A percentile compares a stretch with the other conserved stretches of the same genome.
These are phyloP conservation scores for Rhodamnia rubescens DNA, from an alignment of 345 rosid genomes.

Conservation along the genomic window DNA sequence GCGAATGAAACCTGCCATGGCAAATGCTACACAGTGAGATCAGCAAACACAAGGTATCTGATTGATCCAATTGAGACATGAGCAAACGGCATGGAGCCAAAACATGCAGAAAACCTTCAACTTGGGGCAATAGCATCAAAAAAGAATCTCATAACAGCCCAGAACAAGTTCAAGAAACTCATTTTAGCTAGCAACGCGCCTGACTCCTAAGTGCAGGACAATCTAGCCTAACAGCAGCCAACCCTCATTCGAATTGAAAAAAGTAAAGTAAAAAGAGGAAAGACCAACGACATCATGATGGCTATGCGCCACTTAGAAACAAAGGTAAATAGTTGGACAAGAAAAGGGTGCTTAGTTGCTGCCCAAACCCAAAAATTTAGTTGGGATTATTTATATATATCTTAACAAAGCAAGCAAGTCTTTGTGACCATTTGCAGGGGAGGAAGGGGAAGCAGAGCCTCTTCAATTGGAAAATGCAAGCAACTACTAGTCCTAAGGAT, in stretches of 20 bases:
- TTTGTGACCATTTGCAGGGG: neutral
- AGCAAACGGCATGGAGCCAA: neutral
- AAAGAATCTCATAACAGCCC: too few species aligned
- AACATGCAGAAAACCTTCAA: neutral
- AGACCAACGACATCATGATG: neutral
- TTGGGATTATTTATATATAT: neutral
- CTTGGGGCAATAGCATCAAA: neutral
- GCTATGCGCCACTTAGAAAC: neutral
- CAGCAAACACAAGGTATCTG: neutral
- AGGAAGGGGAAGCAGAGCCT: neutral
- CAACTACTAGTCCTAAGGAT: neutral
- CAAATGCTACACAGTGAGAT: neutral
- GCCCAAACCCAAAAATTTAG: neutral
- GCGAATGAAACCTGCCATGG: neutral
- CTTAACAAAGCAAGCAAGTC: neutral
- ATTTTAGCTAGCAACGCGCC: too few species aligned
- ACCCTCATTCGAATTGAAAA: neutral
- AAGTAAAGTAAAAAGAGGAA: neutral
- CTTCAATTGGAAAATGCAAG: neutral
- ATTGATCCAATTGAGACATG: neutral
- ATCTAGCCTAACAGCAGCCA: neutral
- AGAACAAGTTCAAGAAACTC: too few species aligned
- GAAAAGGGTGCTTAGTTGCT: neutral
- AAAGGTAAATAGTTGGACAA: neutral
- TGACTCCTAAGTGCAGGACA: too few species aligned